phyloP scores from a whole-genome alignment of 2,329 filamentous ascomycete genomes.

The Phoma sp. region DNA sequence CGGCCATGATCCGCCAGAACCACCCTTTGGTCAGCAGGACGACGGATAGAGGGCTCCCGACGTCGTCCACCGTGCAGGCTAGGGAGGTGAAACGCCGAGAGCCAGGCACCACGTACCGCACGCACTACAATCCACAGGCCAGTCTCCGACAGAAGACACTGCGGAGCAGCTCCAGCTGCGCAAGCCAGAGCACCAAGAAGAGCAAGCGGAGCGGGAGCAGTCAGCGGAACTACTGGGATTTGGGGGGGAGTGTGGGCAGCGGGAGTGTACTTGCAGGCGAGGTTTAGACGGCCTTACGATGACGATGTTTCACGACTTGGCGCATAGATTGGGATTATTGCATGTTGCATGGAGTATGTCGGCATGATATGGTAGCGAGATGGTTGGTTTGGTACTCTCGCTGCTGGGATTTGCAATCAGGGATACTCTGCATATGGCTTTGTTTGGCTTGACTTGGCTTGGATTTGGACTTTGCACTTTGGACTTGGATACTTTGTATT shows the following conservation, averaged over 20 bases:
- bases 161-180: slow-evolving; percentile 71
- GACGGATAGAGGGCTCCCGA: slow-evolving; percentile 37
- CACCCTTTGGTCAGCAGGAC: slow-evolving; percentile 79
- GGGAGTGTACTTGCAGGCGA: slow-evolving; percentile 56
- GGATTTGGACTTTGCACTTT: not conserved
- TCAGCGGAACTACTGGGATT: slow-evolving; percentile 89
- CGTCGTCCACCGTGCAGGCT: slow-evolving; percentile 25
- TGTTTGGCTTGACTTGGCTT: not conserved
- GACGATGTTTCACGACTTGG: slow-evolving; percentile 11
- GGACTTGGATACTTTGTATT: not conserved
- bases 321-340: slow-evolving; percentile 10
- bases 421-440: not conserved
- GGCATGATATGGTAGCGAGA: too few species aligned
- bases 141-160: slow-evolving; percentile 31
- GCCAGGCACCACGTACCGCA: slow-evolving; percentile 22
- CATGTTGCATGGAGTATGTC: slow-evolving; percentile 4
- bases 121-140: slow-evolving; percentile 30
- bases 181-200: slow-evolving; percentile 84
- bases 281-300: slow-evolving; percentile 19
- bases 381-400: too few species aligned
- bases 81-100: slow-evolving; percentile 35
- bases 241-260: slow-evolving; percentile 80
- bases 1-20: slow-evolving; percentile 84
- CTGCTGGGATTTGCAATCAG: not conserved
- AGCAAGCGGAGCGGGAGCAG: slow-evolving; percentile 74